Conservation (phyloP, 169 alveolate genomes). For the Plasmodium adleri region DNA sequence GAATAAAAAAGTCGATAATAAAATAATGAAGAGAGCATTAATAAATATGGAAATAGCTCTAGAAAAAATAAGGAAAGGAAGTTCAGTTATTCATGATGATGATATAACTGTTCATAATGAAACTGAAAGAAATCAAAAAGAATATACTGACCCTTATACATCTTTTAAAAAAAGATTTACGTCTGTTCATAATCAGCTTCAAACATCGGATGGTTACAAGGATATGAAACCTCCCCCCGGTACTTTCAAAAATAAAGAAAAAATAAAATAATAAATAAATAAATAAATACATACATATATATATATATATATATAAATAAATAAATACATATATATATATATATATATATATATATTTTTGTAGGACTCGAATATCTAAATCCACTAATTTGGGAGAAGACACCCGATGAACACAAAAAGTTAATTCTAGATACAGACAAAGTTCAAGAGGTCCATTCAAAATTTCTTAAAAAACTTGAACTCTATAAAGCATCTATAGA, state of each 20-base stretch:
- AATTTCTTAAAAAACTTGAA: constrained; percentile 68
- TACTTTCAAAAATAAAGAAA: neutral
- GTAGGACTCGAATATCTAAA: constrained; percentile 76
- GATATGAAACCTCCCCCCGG: constrained; percentile 69
- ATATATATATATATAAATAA: neutral
- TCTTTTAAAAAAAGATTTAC: constrained; percentile 60
- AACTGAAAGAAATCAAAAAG: constrained; percentile 34
- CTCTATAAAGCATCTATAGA: constrained; percentile 70
- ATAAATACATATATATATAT: neutral
- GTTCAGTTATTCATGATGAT: constrained; percentile 27
- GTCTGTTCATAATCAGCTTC: constrained; percentile 14
- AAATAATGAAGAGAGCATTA: constrained; percentile 72
- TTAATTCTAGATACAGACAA: constrained; percentile 73
- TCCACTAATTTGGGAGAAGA: constrained; percentile 74
- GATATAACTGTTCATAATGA: constrained; percentile 38
- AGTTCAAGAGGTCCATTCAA: constrained; percentile 68
- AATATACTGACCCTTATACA: constrained; percentile 38
- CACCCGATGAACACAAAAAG: constrained; percentile 74
- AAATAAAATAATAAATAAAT: neutral
- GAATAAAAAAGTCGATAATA: constrained; percentile 45
- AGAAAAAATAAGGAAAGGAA: constrained; percentile 77
- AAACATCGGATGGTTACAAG: constrained; percentile 32
- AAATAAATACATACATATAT: neutral
- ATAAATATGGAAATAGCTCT: constrained; percentile 80
- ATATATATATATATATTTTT: neutral